A percentile compares a stretch with the other conserved stretches of the same genome.
phyloP scores from a whole-genome alignment of 2,329 filamentous ascomycete genomes.

The Zymoseptoria brevis region DNA sequence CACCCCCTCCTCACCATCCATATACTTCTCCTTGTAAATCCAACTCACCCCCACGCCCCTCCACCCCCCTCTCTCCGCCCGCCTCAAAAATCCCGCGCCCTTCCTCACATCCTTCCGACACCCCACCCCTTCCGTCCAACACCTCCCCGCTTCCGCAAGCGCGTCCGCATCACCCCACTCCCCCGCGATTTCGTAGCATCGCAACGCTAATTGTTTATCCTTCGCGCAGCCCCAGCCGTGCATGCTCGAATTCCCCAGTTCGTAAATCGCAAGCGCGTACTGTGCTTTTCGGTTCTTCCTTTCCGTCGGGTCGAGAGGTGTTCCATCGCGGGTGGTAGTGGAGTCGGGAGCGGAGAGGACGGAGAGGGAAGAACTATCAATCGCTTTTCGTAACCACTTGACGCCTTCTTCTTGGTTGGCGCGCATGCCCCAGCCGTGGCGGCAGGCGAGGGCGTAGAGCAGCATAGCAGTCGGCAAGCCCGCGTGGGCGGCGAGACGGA shows the following conservation, averaged over 20 bases:
- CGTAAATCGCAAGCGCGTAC: conserved; percentile 91
- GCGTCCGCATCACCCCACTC: conserved; percentile 94
- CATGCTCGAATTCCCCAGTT: conserved; percentile 91
- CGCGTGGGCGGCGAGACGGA: conserved; percentile 77
- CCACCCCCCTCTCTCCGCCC: conserved; percentile 87
- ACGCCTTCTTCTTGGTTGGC: conserved; percentile 85
- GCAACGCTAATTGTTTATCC: conserved; percentile 76
- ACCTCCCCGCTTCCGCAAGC: conserved; percentile 88
- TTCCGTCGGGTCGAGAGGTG: conserved; percentile 37
- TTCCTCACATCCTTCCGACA: conserved; percentile 96
- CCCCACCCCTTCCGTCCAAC: conserved; percentile 86
- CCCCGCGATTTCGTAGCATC: conserved; percentile 94
- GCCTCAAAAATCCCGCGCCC: conserved; percentile 80
- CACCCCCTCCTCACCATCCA: conserved; percentile 28
- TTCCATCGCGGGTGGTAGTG: conserved; percentile 44
- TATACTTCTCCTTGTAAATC: conserved; percentile 96
- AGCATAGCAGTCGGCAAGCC: conserved; percentile 92
- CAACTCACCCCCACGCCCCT: conserved; percentile 98
- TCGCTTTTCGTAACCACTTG: conserved; percentile 83
- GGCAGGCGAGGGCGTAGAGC: conserved; percentile 85
- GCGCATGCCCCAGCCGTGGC: conserved; percentile 97
- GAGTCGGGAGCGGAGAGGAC: background rate
- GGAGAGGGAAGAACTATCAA: conserved; percentile 55
- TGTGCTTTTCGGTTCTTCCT: conserved; percentile 81
- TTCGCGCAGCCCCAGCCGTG: conserved; percentile 97